Percentiles rank a stretch among this genome's conserved stretches.
Conservation (phyloP, 768 basidiomycete species). For the Tephrocybe sp. region DNA sequence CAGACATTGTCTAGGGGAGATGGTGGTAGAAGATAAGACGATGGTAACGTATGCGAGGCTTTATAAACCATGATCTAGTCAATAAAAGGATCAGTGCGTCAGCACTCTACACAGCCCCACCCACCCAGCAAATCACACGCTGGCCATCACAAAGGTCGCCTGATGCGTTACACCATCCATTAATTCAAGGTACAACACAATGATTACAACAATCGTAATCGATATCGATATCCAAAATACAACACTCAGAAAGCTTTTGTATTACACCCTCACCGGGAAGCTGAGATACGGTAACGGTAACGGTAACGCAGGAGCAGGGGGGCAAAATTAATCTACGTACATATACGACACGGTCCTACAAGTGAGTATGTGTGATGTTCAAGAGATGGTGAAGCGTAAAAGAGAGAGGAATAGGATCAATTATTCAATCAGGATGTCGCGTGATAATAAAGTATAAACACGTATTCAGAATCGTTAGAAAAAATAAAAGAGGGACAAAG, state of each 20-base stretch:
- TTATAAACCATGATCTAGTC: background rate
- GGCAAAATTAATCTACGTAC: background rate
- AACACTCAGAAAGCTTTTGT: background rate
- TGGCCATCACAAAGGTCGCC: background rate
- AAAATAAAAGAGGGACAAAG: background rate
- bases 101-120: slow-evolving; percentile 12
- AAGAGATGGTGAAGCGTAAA: too few species aligned
- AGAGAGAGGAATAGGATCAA: background rate
- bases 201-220: too few species aligned
- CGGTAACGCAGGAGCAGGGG: background rate
- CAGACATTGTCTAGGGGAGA: slow-evolving; percentile 14
- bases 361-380: background rate
- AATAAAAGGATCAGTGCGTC: slow-evolving; percentile 2
- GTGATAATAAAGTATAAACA: slow-evolving; percentile 4
- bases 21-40: slow-evolving; percentile 4
- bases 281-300: background rate
- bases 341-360: background rate
- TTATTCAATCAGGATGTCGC: background rate
- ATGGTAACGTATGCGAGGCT: background rate
- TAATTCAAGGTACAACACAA: too few species aligned
- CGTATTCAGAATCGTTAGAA: background rate
- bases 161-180: background rate
- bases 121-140: slow-evolving; percentile 1
- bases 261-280: background rate
- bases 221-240: too few species aligned